A percentile compares a stretch with the other conserved stretches of the same genome.
phyloP scores from a whole-genome alignment of 352 stramenopile species.

The Phytophthora meadii region DNA sequence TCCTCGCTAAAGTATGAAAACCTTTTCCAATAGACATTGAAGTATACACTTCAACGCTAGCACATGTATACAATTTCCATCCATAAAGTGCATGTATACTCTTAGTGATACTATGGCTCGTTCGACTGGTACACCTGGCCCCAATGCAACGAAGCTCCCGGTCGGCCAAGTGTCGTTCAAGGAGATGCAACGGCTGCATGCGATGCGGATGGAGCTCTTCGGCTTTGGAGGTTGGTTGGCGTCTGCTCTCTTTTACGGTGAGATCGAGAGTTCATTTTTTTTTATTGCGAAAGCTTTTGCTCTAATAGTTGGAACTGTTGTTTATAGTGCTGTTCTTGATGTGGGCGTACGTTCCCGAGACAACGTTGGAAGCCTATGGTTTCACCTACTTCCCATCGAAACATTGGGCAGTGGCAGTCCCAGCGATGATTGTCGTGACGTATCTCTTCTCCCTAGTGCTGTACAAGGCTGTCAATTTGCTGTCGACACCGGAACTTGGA shows the following conservation, averaged over 20 bases:
- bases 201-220: constrained; percentile 89
- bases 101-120: constrained; percentile 9
- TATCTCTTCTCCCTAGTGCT: constrained; percentile 85
- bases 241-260: constrained; percentile 82
- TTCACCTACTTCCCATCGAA: constrained; percentile 91
- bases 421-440: constrained; percentile 81
- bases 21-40: neutral
- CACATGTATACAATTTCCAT: constrained; percentile 11
- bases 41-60: too few relatives aligned
- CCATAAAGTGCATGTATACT: neutral
- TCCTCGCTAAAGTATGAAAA: constrained; percentile 18
- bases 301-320: neutral
- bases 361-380: constrained; percentile 76
- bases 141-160: constrained; percentile 1
- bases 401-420: constrained; percentile 90
- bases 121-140: neutral
- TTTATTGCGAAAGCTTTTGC: neutral
- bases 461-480: constrained; percentile 88
- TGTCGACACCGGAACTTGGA: constrained; percentile 69
- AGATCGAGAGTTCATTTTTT: neutral
- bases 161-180: constrained; percentile 69
- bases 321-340: constrained; percentile 83
- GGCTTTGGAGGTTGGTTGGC: constrained; percentile 87
- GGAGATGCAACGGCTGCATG: constrained; percentile 79
- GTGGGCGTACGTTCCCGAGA: constrained; percentile 90